Evolutionary conservation across 1,284 basidiomycete species (phyloP).

Genomic region (Boletus smithii): DNA sequence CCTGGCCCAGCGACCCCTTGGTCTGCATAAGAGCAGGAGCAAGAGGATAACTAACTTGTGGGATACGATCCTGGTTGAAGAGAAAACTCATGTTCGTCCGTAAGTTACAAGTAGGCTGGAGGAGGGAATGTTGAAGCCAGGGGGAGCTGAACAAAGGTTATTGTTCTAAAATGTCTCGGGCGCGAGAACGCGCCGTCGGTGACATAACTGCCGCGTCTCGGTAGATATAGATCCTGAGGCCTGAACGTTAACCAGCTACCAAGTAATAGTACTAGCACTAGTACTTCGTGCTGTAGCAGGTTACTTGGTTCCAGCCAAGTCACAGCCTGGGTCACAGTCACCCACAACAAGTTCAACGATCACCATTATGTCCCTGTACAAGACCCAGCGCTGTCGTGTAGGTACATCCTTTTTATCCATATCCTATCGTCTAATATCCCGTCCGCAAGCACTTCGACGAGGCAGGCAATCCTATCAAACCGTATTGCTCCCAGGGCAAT

Average conservation of each 20-base stretch:
- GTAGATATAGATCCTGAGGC: too few relatives aligned
- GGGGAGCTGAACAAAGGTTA: background rate
- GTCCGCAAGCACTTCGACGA: conserved; percentile 43
- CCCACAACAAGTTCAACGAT: conserved; percentile 3
- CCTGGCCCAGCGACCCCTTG: conserved; percentile 25
- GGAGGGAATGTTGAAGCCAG: too few relatives aligned
- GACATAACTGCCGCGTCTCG: conserved; percentile 6
- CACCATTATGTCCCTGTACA: conserved; percentile 35
- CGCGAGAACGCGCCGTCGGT: background rate
- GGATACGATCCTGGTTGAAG: conserved; percentile 26
- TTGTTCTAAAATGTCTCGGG: conserved; percentile 11
- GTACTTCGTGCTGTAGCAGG: background rate
- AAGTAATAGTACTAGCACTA: too few relatives aligned
- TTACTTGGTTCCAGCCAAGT: conserved; percentile 6
- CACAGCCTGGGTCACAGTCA: conserved; percentile 27
- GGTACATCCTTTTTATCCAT: conserved; percentile 16
- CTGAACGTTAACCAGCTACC: too few relatives aligned
- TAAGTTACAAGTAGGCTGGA: too few relatives aligned
- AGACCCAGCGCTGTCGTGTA: conserved; percentile 48
- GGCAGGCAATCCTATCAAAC: conserved; percentile 39
- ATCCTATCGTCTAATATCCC: conserved; percentile 9
- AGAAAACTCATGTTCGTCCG: conserved; percentile 31
- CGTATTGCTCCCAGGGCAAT: conserved; percentile 45
- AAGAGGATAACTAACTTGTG: conserved; percentile 35
- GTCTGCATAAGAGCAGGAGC: conserved; percentile 40